These are phyloP conservation scores for Kuraishia ogatae DNA, from an alignment of 805 yeast species.

Conservation along the genomic window DNA sequence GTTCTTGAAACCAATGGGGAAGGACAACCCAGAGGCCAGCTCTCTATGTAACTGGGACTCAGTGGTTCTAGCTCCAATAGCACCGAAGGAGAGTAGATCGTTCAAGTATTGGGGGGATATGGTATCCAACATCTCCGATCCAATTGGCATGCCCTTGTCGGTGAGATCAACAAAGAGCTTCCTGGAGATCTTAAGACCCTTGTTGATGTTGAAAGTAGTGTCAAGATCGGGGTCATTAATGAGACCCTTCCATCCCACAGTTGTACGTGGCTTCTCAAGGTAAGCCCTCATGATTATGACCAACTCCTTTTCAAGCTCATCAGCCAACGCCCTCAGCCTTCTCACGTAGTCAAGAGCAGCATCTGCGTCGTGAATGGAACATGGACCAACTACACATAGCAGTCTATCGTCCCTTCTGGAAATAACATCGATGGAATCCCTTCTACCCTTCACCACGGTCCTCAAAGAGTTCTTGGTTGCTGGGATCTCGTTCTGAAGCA, in stretches of 20 bases:
- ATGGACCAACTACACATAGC: slow-evolving; percentile 90
- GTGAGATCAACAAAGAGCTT: slow-evolving; percentile 81
- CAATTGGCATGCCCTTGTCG: slow-evolving; percentile 71
- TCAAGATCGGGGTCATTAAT: slow-evolving; percentile 97
- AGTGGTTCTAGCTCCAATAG: slow-evolving; percentile 98
- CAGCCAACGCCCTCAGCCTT: slow-evolving; percentile 48
- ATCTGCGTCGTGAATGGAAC: slow-evolving; percentile 90
- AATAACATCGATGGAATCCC: slow-evolving; percentile 62
- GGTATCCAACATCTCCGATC: slow-evolving; percentile 96
- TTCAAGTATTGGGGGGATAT: slow-evolving; percentile 93
- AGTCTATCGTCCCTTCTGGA: slow-evolving; percentile 82
- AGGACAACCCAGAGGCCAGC: slow-evolving; percentile 90
- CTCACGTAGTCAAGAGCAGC: slow-evolving; percentile 88
- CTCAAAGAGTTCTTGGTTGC: slow-evolving; percentile 50
- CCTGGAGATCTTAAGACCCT: slow-evolving; percentile 85
- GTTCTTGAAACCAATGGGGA: slow-evolving; percentile 97
- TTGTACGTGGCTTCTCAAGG: slow-evolving; percentile 95
- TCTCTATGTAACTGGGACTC: slow-evolving; percentile 97
- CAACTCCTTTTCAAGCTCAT: slow-evolving; percentile 63
- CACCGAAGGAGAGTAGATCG: slow-evolving; percentile 92
- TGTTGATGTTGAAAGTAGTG: slow-evolving; percentile 86
- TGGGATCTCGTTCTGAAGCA: slow-evolving; percentile 80
- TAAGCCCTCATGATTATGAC: slow-evolving; percentile 95
- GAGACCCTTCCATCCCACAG: slow-evolving; percentile 98
- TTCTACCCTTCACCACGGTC: slow-evolving; percentile 68